phyloP scores from a whole-genome alignment of 306 rosid species.

The Dalbergia cultrata region DNA sequence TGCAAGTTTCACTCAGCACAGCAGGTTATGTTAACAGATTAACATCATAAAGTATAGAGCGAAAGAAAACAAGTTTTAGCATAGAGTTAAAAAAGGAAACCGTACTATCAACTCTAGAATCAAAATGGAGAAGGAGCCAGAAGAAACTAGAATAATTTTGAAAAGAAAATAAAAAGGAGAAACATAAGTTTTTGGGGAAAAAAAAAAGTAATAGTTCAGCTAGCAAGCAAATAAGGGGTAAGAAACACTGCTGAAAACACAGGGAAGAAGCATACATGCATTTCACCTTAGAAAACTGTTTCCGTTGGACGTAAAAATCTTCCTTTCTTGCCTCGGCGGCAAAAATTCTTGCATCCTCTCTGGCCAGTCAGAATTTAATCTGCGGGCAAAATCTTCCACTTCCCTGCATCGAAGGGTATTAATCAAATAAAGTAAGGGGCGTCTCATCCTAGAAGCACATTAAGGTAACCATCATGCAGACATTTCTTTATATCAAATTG shows the following conservation, averaged over 20 bases:
- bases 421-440: constrained; percentile 35
- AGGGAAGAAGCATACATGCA: constrained; percentile 60
- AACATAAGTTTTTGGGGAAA: neutral
- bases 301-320: constrained; percentile 61
- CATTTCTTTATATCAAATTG: constrained; percentile 23
- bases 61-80: neutral
- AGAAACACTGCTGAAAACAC: constrained; percentile 28
- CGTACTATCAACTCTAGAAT: constrained; percentile 20
- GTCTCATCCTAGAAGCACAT: constrained; percentile 11
- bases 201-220: constrained; percentile 10
- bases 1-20: constrained; percentile 8
- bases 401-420: constrained; percentile 69
- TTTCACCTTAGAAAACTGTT: constrained; percentile 63
- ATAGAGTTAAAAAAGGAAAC: neutral
- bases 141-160: constrained; percentile 17
- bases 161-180: constrained; percentile 8
- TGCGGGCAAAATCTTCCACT: constrained; percentile 94
- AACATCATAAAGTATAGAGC: constrained; percentile 7
- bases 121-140: constrained; percentile 13
- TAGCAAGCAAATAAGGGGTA: constrained; percentile 29
- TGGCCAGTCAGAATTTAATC: constrained; percentile 95
- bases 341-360: constrained; percentile 90
- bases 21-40: constrained; percentile 12
- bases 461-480: constrained; percentile 22
- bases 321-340: constrained; percentile 80